These are phyloP conservation scores for Arthrobotrys iridis DNA, from an alignment of 2,329 filamentous ascomycete genomes.

Conservation along the genomic window DNA sequence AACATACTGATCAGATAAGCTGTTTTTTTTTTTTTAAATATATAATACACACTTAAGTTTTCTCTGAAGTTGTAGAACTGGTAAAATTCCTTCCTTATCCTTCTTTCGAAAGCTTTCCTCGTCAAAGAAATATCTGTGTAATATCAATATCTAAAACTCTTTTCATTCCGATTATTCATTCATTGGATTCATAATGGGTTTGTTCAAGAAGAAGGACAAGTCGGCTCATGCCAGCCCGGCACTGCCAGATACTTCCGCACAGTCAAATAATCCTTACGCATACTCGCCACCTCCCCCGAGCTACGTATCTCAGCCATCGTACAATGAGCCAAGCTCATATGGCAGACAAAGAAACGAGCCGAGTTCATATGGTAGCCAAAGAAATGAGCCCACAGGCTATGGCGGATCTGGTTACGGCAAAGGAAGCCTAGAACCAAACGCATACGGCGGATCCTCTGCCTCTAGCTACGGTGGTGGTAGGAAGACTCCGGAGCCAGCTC, in stretches of 20 bases:
- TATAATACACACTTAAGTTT: too few relatives aligned
- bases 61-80: too few relatives aligned
- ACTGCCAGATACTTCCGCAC: background rate
- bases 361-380: background rate
- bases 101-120: background rate
- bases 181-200: constrained; percentile 4
- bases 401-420: background rate
- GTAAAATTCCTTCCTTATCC: background rate
- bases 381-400: background rate
- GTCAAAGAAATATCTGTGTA: background rate
- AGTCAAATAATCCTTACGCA: background rate
- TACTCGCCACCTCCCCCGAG: background rate
- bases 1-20: background rate
- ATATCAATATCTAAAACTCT: background rate
- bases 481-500: background rate
- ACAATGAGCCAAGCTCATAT: background rate
- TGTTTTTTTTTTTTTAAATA: too few relatives aligned
- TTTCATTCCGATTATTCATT: background rate
- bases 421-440: background rate
- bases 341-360: background rate
- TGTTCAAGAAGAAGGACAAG: constrained; percentile 40
- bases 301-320: constrained; percentile 1
- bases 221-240: background rate
- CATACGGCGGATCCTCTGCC: background rate
- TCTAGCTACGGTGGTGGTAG: background rate